Evolutionary conservation across 192 early-diverging fungal genomes (phyloP), one percentile per base, ranked within the genome.

Genomic region (Umbelopsis sp.): DNA sequence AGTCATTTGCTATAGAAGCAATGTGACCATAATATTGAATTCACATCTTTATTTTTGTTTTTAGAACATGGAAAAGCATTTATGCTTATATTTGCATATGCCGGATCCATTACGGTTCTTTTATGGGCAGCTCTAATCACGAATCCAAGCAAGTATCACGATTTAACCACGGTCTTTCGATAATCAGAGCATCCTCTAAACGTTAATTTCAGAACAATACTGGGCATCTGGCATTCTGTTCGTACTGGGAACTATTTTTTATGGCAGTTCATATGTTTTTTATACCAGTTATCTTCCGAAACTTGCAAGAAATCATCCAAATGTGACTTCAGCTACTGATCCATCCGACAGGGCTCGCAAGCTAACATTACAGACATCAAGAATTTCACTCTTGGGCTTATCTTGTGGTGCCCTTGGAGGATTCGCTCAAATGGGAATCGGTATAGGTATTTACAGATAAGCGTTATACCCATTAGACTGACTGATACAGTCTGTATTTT

Each of bases 261-360:
- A 79, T 45, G 86, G 86, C 11, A 79, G 81, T 25, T 74, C 71
- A 41, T 76, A 69, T 73, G 86, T 87, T n/a, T 77, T 87, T 34
- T 87, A 83, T 43, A 80, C 84, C 4, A 81, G 83, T 29, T 87
- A 86, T 68, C 74, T 87, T 71, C 86, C 85, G 8, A 77, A 76
- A n/a, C 44, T 82, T 20, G 52, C 77, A 8, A 78, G 81, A 32
- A 73, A 77, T 36, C 81, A 81, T n/a, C 77, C 83, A 26, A 14
- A 71, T 11, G 79, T 83, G 20, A 29, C 17, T 20, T 10, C 10
- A 34, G 56, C 17, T 34, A 62, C 56, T 20, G 56, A 62, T 14
- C 56, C 56, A 20, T 2, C 5, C 2, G 56, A 36, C 24, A 62
- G 17, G 31, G 56, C 56, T 2, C 24, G 26, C 0, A 29, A 34